Conservation (phyloP, 306 rosid genomes). For the Oemleria cerasiformis region DNA sequence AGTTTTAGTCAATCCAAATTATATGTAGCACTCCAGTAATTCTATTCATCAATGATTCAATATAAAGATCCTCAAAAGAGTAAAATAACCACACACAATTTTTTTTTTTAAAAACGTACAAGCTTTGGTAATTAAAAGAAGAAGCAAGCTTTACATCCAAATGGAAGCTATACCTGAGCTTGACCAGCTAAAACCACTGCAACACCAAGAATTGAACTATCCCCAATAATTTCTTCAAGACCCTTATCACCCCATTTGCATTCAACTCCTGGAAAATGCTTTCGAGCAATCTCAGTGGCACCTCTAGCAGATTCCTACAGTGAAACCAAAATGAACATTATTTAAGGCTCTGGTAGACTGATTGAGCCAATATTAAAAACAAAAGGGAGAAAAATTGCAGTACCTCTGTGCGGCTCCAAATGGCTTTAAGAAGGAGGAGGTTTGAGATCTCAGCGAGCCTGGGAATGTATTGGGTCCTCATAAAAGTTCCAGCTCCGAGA, state of each 20-base stretch:
- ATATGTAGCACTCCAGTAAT: no score
- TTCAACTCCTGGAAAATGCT: constrained; percentile 49
- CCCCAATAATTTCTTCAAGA: constrained; percentile 59
- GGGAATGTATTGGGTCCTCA: constrained; percentile 78
- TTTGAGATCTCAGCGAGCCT: constrained; percentile 76
- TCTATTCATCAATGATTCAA: neutral
- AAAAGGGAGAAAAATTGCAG: neutral
- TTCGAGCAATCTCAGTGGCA: constrained; percentile 64
- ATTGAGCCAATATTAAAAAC: no score
- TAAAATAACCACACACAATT: neutral
- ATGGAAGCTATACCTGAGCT: constrained; percentile 51
- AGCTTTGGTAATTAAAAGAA: neutral
- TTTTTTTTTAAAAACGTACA: neutral
- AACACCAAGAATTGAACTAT: constrained; percentile 65
- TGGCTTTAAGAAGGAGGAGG: constrained; percentile 62
- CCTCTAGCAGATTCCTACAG: constrained; percentile 61
- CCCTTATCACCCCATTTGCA: constrained; percentile 80
- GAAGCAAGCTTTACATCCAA: neutral
- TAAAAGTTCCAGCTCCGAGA: constrained; percentile 84
- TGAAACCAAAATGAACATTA: neutral
- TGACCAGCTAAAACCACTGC: constrained; percentile 93
- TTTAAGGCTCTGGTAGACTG: neutral
- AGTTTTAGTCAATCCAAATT: neutral
- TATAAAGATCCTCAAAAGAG: neutral
- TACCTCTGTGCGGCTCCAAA: constrained; percentile 92